Evolutionary conservation across 176 grass and related monocot genomes (phyloP).

Genomic region (Alopecurus myosuroides): DNA sequence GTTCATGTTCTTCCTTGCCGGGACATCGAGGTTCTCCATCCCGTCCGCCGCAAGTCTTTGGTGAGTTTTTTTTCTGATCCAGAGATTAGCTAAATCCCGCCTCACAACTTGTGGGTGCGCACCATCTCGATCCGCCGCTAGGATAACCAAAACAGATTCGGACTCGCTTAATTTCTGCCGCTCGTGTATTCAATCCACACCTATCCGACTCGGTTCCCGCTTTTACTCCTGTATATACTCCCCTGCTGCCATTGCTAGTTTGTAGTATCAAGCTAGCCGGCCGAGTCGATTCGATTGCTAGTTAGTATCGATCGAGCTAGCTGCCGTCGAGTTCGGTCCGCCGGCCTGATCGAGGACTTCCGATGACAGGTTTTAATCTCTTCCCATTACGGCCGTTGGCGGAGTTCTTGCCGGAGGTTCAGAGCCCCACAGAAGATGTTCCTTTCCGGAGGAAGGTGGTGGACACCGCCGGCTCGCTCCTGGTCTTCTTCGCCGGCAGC

Average conservation of each 20-base stretch:
- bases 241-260: not conserved
- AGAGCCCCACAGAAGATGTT: not conserved
- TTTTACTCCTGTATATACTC: not conserved
- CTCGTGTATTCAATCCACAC: not conserved
- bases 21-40: too few species aligned
- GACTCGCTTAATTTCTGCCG: not conserved
- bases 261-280: not conserved
- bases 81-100: too few species aligned
- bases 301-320: not conserved
- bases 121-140: not conserved
- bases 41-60: too few species aligned
- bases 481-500: not conserved
- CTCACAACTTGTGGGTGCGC: not conserved
- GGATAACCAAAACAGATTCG: not conserved
- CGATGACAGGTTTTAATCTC: not conserved
- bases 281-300: not conserved
- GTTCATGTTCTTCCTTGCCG: too few species aligned
- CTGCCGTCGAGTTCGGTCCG: not conserved
- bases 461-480: not conserved
- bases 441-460: not conserved
- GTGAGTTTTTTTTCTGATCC: too few species aligned
- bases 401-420: not conserved
- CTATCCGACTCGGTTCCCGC: not conserved
- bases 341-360: not conserved
- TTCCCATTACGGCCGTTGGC: not conserved